A percentile compares a stretch with the other conserved stretches of the same genome.
Conservation (phyloP, 202 grass and related monocot genomes). For the Thinopyrum obtusiflorum region DNA sequence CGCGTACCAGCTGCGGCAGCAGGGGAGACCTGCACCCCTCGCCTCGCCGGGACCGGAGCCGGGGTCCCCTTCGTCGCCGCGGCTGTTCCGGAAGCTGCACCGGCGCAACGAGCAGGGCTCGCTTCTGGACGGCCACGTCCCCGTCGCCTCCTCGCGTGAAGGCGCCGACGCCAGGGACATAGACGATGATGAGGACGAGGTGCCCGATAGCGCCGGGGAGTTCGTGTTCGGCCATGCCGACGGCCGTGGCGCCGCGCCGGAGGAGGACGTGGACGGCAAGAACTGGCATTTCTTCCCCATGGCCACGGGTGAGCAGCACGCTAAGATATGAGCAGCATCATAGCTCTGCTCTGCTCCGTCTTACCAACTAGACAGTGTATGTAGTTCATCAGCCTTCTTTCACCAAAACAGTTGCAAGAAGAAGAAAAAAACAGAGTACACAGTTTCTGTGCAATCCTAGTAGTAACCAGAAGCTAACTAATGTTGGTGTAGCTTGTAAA, state of each 20-base stretch:
- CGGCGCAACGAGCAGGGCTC: slow-evolving; percentile 29
- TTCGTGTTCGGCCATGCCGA: slow-evolving; percentile 64
- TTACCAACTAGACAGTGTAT: no score
- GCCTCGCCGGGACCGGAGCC: slow-evolving; percentile 41
- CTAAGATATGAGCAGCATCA: neutral
- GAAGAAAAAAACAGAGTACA: no score
- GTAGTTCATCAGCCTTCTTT: no score
- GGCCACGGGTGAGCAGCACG: no score
- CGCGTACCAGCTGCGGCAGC: slow-evolving; percentile 53
- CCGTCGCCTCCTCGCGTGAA: neutral
- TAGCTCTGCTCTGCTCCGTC: no score
- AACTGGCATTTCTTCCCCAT: slow-evolving; percentile 40
- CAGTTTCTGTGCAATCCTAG: no score
- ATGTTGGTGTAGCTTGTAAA: no score
- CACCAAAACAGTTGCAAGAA: no score
- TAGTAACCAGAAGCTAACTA: no score
- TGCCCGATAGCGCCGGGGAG: slow-evolving; percentile 30
- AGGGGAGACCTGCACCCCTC: slow-evolving; percentile 49
- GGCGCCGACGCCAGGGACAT: neutral
- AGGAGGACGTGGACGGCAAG: neutral
- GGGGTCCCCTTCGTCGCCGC: slow-evolving; percentile 24
- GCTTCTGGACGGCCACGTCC: slow-evolving; percentile 45
- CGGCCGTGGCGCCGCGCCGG: neutral
- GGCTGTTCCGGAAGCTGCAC: slow-evolving; percentile 28
- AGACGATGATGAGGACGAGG: neutral